phyloP scores from a whole-genome alignment of 2,329 filamentous ascomycete species.

The Pestalotiopsis sp. region DNA sequence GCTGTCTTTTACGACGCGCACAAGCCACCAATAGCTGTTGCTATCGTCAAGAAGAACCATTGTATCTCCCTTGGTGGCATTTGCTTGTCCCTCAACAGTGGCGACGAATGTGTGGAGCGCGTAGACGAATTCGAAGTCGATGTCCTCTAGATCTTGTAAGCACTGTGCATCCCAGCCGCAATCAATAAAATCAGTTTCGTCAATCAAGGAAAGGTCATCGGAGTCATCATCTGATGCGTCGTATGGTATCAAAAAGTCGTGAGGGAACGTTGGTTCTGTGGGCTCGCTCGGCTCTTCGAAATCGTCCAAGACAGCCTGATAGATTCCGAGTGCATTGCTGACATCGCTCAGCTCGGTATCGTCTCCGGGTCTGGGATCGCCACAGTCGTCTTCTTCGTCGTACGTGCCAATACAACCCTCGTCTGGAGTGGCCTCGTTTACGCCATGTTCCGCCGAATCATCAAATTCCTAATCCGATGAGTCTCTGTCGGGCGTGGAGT shows the following conservation, averaged over 20 bases:
- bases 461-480: slow-evolving; percentile 12
- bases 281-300: slow-evolving; percentile 29
- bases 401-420: background rate
- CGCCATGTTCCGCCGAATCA: slow-evolving; percentile 13
- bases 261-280: slow-evolving; percentile 25
- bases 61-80: slow-evolving; percentile 96
- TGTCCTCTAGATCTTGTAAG: slow-evolving; percentile 96
- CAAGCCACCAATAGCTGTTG: slow-evolving; percentile 99
- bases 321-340: slow-evolving; percentile 16
- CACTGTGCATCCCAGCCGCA: slow-evolving; percentile 76
- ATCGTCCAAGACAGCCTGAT: slow-evolving; percentile 20
- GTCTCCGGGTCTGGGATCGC: background rate
- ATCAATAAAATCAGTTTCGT: slow-evolving; percentile 67
- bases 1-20: slow-evolving; percentile 94
- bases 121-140: slow-evolving; percentile 99
- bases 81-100: slow-evolving; percentile 96
- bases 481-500: slow-evolving; percentile 20
- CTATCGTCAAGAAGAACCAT: slow-evolving; percentile 98
- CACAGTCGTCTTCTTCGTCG: background rate
- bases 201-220: slow-evolving; percentile 53
- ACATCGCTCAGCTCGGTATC: background rate
- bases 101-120: slow-evolving; percentile 97
- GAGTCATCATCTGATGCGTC: slow-evolving; percentile 54
- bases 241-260: slow-evolving; percentile 46
- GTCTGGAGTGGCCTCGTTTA: too few species aligned